Percentiles rank a stretch among this genome's conserved stretches.
Conservation (phyloP, 768 basidiomycete species). For the Tricholoma sp. region DNA sequence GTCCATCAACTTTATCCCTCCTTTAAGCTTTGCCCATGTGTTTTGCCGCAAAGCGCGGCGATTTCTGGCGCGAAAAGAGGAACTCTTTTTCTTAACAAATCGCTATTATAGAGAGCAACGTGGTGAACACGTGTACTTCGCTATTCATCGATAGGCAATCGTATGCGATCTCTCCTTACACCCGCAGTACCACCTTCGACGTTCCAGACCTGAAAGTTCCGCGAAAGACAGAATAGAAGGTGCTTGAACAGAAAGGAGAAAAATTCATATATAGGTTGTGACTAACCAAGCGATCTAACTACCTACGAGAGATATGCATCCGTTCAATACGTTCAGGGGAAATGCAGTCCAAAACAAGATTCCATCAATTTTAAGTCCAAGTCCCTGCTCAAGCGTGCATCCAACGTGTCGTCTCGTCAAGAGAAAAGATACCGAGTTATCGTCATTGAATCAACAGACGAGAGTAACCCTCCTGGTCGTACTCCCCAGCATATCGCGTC, state of each 20-base stretch:
- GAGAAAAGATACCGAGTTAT: conserved; percentile 7
- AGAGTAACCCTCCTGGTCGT: conserved; percentile 9
- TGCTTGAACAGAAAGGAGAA: background rate
- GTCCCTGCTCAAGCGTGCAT: conserved; percentile 3
- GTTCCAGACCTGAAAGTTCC: background rate
- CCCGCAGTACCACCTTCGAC: conserved; percentile 4
- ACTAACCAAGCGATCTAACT: conserved; percentile 6
- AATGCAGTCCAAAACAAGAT: conserved; percentile 10
- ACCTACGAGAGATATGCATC: conserved; percentile 9
- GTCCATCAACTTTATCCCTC: conserved; percentile 8
- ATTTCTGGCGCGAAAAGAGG: background rate
- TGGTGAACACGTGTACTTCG: conserved; percentile 22
- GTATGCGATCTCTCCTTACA: conserved; percentile 2
- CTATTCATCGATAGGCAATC: conserved; percentile 21
- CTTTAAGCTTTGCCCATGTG: conserved; percentile 10
- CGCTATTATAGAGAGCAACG: conserved; percentile 14
- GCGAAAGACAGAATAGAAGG: background rate
- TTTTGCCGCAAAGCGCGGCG: conserved; percentile 1
- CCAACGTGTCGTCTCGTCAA: conserved; percentile 11
- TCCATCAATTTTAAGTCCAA: conserved; percentile 10
- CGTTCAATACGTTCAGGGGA: conserved; percentile 3
- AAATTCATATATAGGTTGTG: conserved; percentile 11
- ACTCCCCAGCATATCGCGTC: conserved; percentile 8
- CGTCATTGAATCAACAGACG: conserved; percentile 8
- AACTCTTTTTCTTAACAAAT: background rate